A percentile compares a stretch with the other conserved stretches of the same genome.
Evolutionary conservation across 2,329 filamentous ascomycete genomes (phyloP).

Genomic region (Phialocephala subalpina): DNA sequence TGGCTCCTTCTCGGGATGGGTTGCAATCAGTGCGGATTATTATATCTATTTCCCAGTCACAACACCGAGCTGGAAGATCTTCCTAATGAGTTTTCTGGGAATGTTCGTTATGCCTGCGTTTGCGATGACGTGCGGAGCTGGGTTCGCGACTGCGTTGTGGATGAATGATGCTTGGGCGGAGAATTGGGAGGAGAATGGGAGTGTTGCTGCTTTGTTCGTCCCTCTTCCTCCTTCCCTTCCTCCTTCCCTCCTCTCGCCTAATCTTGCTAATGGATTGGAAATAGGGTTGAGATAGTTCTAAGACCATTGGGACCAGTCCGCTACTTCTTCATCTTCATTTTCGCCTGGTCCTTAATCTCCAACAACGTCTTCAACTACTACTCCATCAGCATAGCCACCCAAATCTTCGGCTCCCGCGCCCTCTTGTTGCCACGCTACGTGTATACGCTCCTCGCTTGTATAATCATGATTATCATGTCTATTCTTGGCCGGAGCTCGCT

Average conservation of each 20-base stretch:
- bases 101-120: constrained; percentile 18
- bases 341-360: constrained; percentile 22
- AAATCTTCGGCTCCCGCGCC: constrained; percentile 18
- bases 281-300: constrained; percentile 17
- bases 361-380: constrained; percentile 26
- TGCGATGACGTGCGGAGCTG: constrained; percentile 25
- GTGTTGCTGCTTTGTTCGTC: not conserved
- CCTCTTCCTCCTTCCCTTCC: constrained; percentile 13
- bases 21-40: constrained; percentile 53
- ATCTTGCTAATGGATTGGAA: not conserved
- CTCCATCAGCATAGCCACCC: constrained; percentile 16
- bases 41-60: constrained; percentile 56
- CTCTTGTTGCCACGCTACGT: constrained; percentile 9
- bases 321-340: constrained; percentile 25
- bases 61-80: constrained; percentile 55
- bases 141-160: constrained; percentile 21
- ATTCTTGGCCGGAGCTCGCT: constrained; percentile 29
- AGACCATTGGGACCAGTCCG: constrained; percentile 17
- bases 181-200: constrained; percentile 13
- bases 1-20: constrained; percentile 57
- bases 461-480: constrained; percentile 21
- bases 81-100: constrained; percentile 55
- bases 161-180: constrained; percentile 18
- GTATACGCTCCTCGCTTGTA: not conserved
- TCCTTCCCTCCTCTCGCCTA: not conserved